Base-by-base conservation (phyloP, 1,284 basidiomycete species). In the Cutaneotrichosporon sp. region DNA sequence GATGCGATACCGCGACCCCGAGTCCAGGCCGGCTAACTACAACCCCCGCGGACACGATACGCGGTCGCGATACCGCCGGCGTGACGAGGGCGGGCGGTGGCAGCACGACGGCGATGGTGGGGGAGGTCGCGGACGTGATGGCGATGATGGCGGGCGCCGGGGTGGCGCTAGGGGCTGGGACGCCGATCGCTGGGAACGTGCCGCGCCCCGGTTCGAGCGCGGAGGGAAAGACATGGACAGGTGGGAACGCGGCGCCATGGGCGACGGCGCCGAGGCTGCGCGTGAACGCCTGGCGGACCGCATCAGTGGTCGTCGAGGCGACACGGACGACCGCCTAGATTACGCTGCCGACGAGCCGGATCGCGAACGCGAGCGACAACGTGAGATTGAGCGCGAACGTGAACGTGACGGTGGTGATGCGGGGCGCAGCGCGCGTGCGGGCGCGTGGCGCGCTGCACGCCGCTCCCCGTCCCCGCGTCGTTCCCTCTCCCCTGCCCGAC, bases 1-100 rank as follows among this genome's bases (percentile, higher is more conserved):
- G 9, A 76, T 76, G 74, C 63, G 71, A 1, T 76, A 72, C 56
- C 59, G 70, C 13, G 74, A 76, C 52, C 74, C 73, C 0, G 74
- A 76, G 47, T 53, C 64, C 2, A 34, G 58, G 22, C 65, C 65
- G 8, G 30, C 51, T 0, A 70, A 73, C 54, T 70, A 58, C 54
- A 59, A 63, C 53, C 49, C 65, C 1, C 60, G 67, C 2, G 37
- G 40, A 5, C 59, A 58, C 17, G 65, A 67, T 48, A 51, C 49
- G 22, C 59, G 61, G 14, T 23, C 63, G 5, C 52, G 58, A 18
- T 33, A 30, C 55, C 51, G 52, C 18, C 45, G 51, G 17, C 43
- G 23, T 26, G 41, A 51, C 18, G 39, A 54, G 18, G 51, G 44
- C 14, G 52, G 59, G 1, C 43, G 56, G 37, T 69, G 56, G 52